A percentile compares a stretch with the other conserved stretches of the same genome.
phyloP scores from a whole-genome alignment of 2,329 filamentous ascomycete genomes.

The Domatiomyces globalis region DNA sequence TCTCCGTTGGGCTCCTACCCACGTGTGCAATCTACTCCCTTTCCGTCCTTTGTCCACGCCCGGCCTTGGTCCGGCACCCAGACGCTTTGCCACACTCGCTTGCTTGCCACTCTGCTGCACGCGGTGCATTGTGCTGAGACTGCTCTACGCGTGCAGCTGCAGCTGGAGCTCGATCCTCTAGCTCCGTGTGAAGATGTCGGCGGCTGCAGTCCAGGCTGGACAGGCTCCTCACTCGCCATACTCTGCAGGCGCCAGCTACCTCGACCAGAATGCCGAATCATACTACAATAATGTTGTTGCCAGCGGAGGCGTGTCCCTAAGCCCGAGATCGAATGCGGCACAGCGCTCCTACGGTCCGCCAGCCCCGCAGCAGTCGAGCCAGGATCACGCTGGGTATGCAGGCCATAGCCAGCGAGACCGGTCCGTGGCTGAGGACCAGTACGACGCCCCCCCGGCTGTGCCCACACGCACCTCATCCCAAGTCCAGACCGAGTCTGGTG shows the following conservation, averaged over 20 bases:
- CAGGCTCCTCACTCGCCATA: not conserved
- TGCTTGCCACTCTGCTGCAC: not conserved
- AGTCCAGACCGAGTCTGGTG: slow-evolving; percentile 32
- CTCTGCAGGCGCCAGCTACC: not conserved
- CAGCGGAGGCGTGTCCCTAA: not conserved
- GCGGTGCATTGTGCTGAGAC: not conserved
- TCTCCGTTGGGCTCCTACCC: not conserved
- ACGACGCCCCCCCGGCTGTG: slow-evolving; percentile 46
- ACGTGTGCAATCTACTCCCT: not conserved
- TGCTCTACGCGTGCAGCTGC: not conserved
- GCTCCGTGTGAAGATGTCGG: not conserved
- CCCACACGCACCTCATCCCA: slow-evolving; percentile 71
- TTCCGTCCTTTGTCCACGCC: not conserved
- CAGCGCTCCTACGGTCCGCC: not conserved
- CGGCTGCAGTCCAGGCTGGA: not conserved
- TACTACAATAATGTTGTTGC: not conserved
- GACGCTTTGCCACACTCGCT: not conserved
- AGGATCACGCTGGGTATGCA: not conserved
- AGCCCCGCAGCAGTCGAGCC: not conserved
- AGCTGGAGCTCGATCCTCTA: not conserved
- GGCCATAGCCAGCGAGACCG: slow-evolving; percentile 4
- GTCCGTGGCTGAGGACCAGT: slow-evolving; percentile 33
- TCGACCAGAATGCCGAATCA: not conserved
- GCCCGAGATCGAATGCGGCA: not conserved
- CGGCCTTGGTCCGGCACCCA: too few relatives aligned